Base-by-base conservation (phyloP, 768 basidiomycete genomes). In the Lentinula sp. region DNA sequence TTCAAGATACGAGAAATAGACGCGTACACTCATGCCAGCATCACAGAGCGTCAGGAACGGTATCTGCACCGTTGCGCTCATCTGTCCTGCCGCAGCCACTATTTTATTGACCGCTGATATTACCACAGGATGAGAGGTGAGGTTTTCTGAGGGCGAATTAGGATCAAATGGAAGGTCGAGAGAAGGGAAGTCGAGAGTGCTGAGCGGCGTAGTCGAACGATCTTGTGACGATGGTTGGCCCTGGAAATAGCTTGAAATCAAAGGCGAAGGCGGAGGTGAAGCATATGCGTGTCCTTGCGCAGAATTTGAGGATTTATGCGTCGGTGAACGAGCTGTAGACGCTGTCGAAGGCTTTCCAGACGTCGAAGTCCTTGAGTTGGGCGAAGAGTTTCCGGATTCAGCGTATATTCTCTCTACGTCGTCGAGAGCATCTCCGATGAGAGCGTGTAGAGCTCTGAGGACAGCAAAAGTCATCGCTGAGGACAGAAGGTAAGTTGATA, bases 41-140 rank as follows among this genome's bases (percentile, higher is more conserved):
- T 91, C 90, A 66, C 87, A 89, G 7, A 91, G 73, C n/a, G 82
- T 81, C 35, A 88, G 73, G 69, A 90, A 89, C 33, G 89, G 88
- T 4, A 75, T 73, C 66, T 90, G 87, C 18, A 89, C 85, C 20
- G 81, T 85, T 5, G 79, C 82, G 9, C 81, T 74, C 61, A 91
- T 73, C 67, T 91, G 90, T 3, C 85, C 86, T 28, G 85, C 82
- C 1, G 89, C 88, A 36, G 88, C 83, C 37, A 90, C 80, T 49
- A 90, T 86, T 62, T 77, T 79, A 60, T 81, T 82, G 41, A 85
- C 83, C 6, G 89, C 87, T 36, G 77, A 75, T 7, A 80, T 75
- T 4, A 86, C 86, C 12, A 72, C 76, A 6, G 88, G 87, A 64
- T 88, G 81, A 33, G 83, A 71, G 0, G 83, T 83, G 52, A 89